phyloP scores from a whole-genome alignment of 108 stramenopile genomes.

The Cylindrotheca fusiformis region DNA sequence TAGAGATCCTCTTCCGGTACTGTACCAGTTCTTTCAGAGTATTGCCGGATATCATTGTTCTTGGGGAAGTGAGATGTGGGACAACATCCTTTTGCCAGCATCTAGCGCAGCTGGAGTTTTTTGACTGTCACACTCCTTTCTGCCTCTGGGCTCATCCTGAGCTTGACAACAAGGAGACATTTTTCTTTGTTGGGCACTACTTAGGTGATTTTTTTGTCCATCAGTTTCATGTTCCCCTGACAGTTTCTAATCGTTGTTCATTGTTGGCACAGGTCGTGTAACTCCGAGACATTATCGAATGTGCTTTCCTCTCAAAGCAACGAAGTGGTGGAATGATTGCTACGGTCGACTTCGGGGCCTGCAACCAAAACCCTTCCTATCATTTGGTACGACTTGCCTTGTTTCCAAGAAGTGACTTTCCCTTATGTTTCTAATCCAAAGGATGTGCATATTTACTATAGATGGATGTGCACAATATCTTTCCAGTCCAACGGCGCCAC shows the following conservation, averaged over 20 bases:
- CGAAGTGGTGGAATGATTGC: constrained; percentile 38
- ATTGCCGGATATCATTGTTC: constrained; percentile 53
- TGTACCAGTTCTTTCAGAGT: constrained; percentile 43
- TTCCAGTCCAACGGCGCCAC: constrained; percentile 50
- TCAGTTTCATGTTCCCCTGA: background rate
- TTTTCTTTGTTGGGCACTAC: constrained; percentile 71
- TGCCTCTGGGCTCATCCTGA: constrained; percentile 67
- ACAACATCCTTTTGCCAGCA: constrained; percentile 60
- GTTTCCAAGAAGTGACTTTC: constrained; percentile 60
- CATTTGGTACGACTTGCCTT: constrained; percentile 4
- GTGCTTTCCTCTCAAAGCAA: constrained; percentile 61
- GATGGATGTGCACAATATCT: constrained; percentile 74
- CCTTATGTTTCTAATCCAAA: constrained; percentile 59
- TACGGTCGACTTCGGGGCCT: constrained; percentile 8
- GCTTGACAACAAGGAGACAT: constrained; percentile 59
- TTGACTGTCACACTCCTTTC: constrained; percentile 54
- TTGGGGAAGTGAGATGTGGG: constrained; percentile 71
- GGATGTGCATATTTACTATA: constrained; percentile 59
- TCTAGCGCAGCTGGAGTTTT: constrained; percentile 22
- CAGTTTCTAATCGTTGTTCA: background rate
- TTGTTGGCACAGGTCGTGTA: constrained; percentile 10
- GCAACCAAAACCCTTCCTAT: constrained; percentile 37
- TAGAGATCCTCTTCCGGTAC: constrained; percentile 54
- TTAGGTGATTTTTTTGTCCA: constrained; percentile 12
- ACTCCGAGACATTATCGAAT: constrained; percentile 51